Percentiles rank a stretch among this genome's conserved stretches.
These are phyloP conservation scores for Ramularia endophylla DNA, from an alignment of 2,329 filamentous ascomycete genomes.

Conservation along the genomic window DNA sequence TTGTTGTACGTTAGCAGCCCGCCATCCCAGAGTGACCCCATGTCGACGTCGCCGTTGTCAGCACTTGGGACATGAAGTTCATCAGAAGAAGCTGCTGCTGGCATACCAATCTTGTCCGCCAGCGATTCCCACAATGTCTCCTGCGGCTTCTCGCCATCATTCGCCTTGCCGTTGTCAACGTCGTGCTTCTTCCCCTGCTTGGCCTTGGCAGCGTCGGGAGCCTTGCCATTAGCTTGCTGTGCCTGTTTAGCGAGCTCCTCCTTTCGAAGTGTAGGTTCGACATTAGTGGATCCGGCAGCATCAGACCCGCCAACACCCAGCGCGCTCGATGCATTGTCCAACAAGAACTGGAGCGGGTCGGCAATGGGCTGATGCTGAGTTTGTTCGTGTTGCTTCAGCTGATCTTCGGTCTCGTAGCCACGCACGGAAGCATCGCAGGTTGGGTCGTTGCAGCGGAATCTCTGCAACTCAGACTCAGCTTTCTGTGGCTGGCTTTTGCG, in stretches of 20 bases:
- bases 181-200: slow-evolving; percentile 17
- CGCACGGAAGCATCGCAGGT: slow-evolving; percentile 48
- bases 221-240: slow-evolving; percentile 9
- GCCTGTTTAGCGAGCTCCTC: slow-evolving; percentile 10
- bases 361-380: slow-evolving; percentile 49
- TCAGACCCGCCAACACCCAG: slow-evolving; percentile 39
- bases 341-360: slow-evolving; percentile 51
- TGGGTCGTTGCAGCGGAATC: slow-evolving; percentile 49
- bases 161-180: slow-evolving; percentile 14
- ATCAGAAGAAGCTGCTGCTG: slow-evolving; percentile 1
- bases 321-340: slow-evolving; percentile 47
- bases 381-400: slow-evolving; percentile 49
- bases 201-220: slow-evolving; percentile 9
- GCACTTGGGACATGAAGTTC: slow-evolving; percentile 2
- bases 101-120: slow-evolving; percentile 23
- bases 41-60: slow-evolving; percentile 2
- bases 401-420: slow-evolving; percentile 45
- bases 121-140: slow-evolving; percentile 27
- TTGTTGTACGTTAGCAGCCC: too few relatives aligned
- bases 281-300: background rate
- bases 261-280: slow-evolving; percentile 4
- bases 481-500: slow-evolving; percentile 32
- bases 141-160: slow-evolving; percentile 15
- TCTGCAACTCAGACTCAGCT: slow-evolving; percentile 37
- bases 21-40: too few relatives aligned